phyloP scores from a whole-genome alignment of 2,329 filamentous ascomycete genomes.

The Botrytis fabae region DNA sequence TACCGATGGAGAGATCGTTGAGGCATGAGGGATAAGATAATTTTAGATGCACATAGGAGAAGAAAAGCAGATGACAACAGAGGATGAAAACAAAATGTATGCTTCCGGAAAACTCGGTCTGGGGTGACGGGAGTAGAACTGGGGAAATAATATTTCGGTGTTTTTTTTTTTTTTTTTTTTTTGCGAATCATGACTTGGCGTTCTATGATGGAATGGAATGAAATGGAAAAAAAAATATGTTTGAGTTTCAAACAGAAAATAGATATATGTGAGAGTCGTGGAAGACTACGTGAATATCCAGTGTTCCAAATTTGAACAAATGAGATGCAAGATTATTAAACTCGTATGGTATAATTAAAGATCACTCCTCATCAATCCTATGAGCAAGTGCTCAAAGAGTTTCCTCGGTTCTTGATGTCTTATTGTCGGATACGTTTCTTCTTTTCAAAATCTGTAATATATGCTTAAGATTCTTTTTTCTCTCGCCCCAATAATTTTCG shows the following conservation, averaged over 20 bases:
- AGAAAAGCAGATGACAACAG: background rate
- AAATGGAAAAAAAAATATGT: background rate
- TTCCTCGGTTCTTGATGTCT: background rate
- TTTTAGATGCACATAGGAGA: too few species aligned
- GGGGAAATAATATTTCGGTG: background rate
- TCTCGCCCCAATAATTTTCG: background rate
- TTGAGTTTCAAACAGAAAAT: background rate
- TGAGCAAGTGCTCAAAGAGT: background rate
- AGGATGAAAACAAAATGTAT: background rate
- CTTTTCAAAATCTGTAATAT: background rate
- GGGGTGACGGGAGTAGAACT: background rate
- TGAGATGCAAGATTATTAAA: background rate
- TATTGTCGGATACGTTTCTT: background rate
- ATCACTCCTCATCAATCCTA: background rate
- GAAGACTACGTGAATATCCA: background rate
- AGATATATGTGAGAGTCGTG: background rate
- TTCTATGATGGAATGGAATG: background rate
- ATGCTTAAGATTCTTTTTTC: background rate
- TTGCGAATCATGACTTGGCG: background rate
- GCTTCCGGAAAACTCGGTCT: background rate
- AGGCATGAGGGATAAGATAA: background rate
- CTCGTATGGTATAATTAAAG: background rate
- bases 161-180: conserved; percentile 2
- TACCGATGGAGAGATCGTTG: conserved; percentile 48
- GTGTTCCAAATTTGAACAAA: background rate